Base-by-base conservation (phyloP, 495 filamentous ascomycete genomes). In the Hypoxylon lenormandii region DNA sequence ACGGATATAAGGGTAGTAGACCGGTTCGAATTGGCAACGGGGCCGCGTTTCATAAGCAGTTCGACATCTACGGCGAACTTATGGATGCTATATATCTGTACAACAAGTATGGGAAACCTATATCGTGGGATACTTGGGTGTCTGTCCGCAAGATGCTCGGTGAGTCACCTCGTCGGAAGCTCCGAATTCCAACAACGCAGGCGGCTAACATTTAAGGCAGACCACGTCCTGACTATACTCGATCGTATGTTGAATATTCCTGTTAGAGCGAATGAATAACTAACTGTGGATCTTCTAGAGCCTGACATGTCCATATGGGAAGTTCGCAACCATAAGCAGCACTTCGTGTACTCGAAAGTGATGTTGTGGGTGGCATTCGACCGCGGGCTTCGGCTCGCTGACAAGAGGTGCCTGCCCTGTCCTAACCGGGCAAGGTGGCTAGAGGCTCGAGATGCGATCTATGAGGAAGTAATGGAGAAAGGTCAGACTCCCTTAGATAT, bases 221-320 rank as follows among this genome's bases (percentile, higher is more conserved):
- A 87, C 66, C 85, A 83, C 58, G 84, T 86, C 21, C 61, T 87
- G 38, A 86, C 83, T 28, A 84, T 87, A 68, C 76, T 80, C 56
- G 62, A 81, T 63, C 74, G 80, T 82, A 72, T 51, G 70, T 64
- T 7, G 12, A 30, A 10, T 36, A 30, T 15, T 36, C 1, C 38
- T 5, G 10, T 0, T 3, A 10, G 43, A 13, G 2, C 0, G 15
- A 12, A 6, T 11, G 10, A 42, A 61, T 67, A 12, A 69, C 42
- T 69, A 54, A 26, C 23, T 18, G 6, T 3, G 10, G 5, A 15
- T 28, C 0, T 15, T 23, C 12, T 52, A 76, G 82, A 88, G 45
- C 86, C 87, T 16, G 90, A 92, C 75, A 91, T 91, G 89, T 90
- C 88, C 13, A 91, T 92, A 70, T 91, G 90, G 90, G 90, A 92